These are phyloP conservation scores for Tillandsia fasciculata DNA, from an alignment of 176 grass and related monocot genomes.

Conservation along the genomic window DNA sequence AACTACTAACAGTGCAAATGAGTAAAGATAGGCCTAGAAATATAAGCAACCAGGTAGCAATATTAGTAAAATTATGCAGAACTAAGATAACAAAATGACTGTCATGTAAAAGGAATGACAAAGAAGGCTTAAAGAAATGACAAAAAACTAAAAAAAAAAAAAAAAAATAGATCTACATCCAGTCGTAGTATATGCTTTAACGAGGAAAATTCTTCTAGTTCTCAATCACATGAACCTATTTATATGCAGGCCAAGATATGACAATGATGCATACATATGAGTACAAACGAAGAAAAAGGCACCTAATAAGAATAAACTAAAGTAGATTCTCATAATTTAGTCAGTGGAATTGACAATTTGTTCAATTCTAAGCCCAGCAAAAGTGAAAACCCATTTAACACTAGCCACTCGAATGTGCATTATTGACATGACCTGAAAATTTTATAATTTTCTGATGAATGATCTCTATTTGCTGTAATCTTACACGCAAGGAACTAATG, in stretches of 20 bases:
- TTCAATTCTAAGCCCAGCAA: too few relatives aligned
- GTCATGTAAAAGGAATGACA: not conserved
- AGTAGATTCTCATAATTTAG: too few relatives aligned
- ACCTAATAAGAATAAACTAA: too few relatives aligned
- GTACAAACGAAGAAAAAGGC: not conserved
- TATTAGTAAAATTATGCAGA: not conserved
- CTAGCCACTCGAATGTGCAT: too few relatives aligned
- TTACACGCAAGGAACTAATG: too few relatives aligned
- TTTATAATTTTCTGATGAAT: too few relatives aligned
- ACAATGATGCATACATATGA: not conserved
- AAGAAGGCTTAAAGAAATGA: not conserved
- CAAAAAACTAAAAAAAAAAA: not conserved
- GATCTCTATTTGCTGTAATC: too few relatives aligned
- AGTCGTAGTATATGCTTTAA: not conserved
- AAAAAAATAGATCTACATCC: not conserved
- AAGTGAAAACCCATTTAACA: too few relatives aligned
- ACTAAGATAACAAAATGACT: not conserved
- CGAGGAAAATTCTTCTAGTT: not conserved
- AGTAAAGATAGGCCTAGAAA: not conserved
- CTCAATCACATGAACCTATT: not conserved
- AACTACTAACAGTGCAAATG: not conserved
- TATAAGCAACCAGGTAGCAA: not conserved
- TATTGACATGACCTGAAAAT: too few relatives aligned
- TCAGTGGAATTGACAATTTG: too few relatives aligned
- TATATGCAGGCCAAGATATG: not conserved